Evolutionary conservation across 805 yeast genomes (phyloP), one percentile per base, ranked within the genome.

Genomic region (Komagataella populi): DNA sequence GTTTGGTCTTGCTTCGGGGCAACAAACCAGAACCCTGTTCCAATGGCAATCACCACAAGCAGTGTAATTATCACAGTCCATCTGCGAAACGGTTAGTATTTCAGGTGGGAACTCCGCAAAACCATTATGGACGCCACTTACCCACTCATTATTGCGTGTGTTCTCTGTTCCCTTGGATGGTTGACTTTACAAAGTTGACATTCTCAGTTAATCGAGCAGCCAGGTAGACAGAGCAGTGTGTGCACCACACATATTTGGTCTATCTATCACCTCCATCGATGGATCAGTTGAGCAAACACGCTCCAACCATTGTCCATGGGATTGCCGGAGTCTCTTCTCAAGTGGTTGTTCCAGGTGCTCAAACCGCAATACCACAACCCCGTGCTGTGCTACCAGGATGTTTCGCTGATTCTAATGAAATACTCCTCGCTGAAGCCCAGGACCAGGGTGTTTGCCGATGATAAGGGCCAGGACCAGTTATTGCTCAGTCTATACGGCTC

Each of bases 1-100:
- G 87, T 80, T 67, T 74, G 78, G 64, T 88, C 85, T 59, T 83
- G 77, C 67, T 84, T 83, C 48, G 97, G 96, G 6, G 96, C 95
- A 65, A 80, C 73, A 50, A 75, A 70, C 97, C 97, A 90, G 54
- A 89, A 82, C 47, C 75, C 71, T n/a, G 77, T 73, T 12, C 88
- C 79, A 46, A 77, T 67, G 22, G 73, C 74, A 23, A 73, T 77
- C 10, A 83, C 83, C 52, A 78, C 70, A 23, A 82, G 60, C 55
- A 88, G 71, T 30, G 80, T 84, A 53, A 77, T 69, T 53, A 86
- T 70, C 56, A 87, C 91, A 50, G 85, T 77, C 76, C 83, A 85
- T 50, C 90, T 83, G 56, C 14, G 12, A 30, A 8, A 8, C n/a
- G 14, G 39, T 30, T 30, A 30, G 12, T 30, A 30, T 30, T 30